Conservation (phyloP, 495 filamentous ascomycete genomes). For the Penicillium mononematosum region DNA sequence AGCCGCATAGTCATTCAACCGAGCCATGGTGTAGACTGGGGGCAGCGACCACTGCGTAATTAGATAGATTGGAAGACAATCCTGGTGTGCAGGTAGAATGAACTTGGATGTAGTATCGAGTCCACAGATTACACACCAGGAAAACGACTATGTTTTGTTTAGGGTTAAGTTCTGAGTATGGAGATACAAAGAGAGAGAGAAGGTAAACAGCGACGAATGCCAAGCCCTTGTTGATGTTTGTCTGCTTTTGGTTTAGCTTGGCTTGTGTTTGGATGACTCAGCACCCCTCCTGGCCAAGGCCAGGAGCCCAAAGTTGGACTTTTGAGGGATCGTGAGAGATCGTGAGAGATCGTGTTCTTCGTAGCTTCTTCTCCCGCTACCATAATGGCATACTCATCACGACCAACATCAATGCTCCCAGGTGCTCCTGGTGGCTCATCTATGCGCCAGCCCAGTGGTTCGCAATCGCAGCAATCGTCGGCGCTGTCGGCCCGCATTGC, state of each 20-base stretch:
- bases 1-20: slow-evolving; percentile 78
- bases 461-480: slow-evolving; percentile 66
- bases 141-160: background rate
- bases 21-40: slow-evolving; percentile 62
- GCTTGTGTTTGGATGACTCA: slow-evolving; percentile 23
- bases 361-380: background rate
- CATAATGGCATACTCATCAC: slow-evolving; percentile 57
- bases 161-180: background rate
- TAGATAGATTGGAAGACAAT: background rate
- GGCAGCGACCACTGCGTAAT: slow-evolving; percentile 6
- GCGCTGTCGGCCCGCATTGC: slow-evolving; percentile 82
- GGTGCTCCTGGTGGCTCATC: slow-evolving; percentile 29
- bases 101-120: background rate
- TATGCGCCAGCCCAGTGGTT: slow-evolving; percentile 37
- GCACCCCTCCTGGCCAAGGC: background rate
- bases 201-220: slow-evolving; percentile 22
- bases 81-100: background rate
- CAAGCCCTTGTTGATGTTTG: slow-evolving; percentile 44
- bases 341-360: background rate
- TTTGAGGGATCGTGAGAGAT: background rate
- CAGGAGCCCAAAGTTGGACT: background rate
- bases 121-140: background rate
- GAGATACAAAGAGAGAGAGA: slow-evolving; percentile 9
- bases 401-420: slow-evolving; percentile 45
- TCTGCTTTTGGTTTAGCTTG: slow-evolving; percentile 33